A percentile compares a stretch with the other conserved stretches of the same genome.
Evolutionary conservation across 306 rosid genomes (phyloP).

Genomic region (Vicia villosa): DNA sequence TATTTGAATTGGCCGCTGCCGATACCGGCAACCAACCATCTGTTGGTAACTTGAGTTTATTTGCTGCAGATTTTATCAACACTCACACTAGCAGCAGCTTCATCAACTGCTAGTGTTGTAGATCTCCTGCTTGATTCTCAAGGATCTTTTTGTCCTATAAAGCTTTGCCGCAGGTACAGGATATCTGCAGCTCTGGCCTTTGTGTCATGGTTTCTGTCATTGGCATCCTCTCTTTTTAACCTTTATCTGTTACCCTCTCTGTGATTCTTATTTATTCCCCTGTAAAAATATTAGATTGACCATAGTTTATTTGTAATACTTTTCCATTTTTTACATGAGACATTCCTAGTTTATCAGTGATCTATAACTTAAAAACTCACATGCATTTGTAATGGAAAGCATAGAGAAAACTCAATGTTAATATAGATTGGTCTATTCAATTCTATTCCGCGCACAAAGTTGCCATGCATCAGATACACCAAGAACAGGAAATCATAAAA

Average conservation of each 20-base stretch:
- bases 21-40: not conserved
- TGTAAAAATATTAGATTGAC: constrained; percentile 18
- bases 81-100: constrained; percentile 78
- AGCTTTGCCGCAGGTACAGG: constrained; percentile 64
- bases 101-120: constrained; percentile 77
- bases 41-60: constrained; percentile 22
- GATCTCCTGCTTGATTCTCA: constrained; percentile 56
- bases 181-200: constrained; percentile 81
- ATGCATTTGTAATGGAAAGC: constrained; percentile 6
- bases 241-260: constrained; percentile 80
- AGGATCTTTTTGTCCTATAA: constrained; percentile 52
- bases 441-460: too few species aligned
- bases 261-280: constrained; percentile 37
- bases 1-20: not conserved
- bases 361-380: constrained; percentile 24
- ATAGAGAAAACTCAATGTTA: constrained; percentile 14
- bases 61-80: constrained; percentile 59
- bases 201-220: constrained; percentile 66
- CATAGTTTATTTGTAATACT: constrained; percentile 14
- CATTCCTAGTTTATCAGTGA: not conserved
- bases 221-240: constrained; percentile 69
- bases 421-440: not conserved
- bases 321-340: not conserved
- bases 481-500: constrained; percentile 2
- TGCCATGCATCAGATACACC: not conserved